A percentile compares a stretch with the other conserved stretches of the same genome.
Conservation (phyloP, 164 flowering plant species). For the Piper longum region DNA sequence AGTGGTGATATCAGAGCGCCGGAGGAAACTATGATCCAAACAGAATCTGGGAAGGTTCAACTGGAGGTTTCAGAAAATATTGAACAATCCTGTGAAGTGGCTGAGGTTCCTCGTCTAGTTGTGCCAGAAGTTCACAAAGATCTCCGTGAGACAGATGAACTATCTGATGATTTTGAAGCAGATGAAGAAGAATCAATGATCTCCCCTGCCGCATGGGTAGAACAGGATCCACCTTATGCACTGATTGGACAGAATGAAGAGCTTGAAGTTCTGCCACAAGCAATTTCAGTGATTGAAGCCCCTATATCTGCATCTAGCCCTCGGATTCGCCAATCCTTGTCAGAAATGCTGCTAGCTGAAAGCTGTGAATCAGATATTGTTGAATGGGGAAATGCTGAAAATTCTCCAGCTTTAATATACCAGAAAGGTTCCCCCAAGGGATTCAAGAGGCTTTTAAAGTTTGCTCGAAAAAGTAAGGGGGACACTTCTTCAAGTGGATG, state of each 20-base stretch:
- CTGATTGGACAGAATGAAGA: conserved; percentile 13
- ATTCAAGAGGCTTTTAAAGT: conserved; percentile 75
- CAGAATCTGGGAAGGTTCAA: conserved; percentile 11
- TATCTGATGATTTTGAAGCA: conserved; percentile 16
- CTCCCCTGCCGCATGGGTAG: conserved; percentile 71
- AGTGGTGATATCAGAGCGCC: conserved; percentile 15
- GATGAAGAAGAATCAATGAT: conserved; percentile 50
- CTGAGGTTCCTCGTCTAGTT: conserved; percentile 18
- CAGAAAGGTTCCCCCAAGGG: conserved; percentile 87
- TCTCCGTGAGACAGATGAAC: conserved; percentile 13
- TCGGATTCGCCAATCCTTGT: conserved; percentile 72
- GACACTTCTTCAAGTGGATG: conserved; percentile 46
- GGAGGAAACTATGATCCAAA: conserved; percentile 10
- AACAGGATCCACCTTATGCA: conserved; percentile 31
- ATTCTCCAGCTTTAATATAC: conserved; percentile 49
- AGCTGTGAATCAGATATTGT: conserved; percentile 50
- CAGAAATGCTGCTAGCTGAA: conserved; percentile 89
- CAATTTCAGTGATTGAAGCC: conserved; percentile 19
- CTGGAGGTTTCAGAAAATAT: conserved; percentile 15
- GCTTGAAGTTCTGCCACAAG: conserved; percentile 1
- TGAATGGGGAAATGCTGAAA: conserved; percentile 91
- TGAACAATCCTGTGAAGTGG: conserved; percentile 17
- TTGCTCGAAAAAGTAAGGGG: conserved; percentile 72
- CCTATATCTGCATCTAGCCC: conserved; percentile 34
- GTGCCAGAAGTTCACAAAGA: conserved; percentile 15